Evolutionary conservation across 805 yeast species (phyloP), one percentile per base, ranked within the genome.

Genomic region (Candida taoyuanica): DNA sequence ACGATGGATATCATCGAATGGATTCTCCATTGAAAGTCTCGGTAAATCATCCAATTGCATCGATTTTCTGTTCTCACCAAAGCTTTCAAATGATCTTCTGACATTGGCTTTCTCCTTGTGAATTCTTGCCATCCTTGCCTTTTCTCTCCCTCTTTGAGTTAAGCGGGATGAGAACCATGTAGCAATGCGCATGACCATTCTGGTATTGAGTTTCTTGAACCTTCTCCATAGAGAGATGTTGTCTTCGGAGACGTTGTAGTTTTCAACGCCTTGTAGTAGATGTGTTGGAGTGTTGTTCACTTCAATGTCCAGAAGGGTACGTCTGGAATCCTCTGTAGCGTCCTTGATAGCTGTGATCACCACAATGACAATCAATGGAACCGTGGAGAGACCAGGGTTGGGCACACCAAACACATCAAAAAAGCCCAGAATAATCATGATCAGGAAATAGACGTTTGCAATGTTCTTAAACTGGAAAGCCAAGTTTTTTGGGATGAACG

Each of bases 401-500:
- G 88, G 83, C 21, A 85, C 94, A 55, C 94, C 94, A 58, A 84
- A 85, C 23, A 85, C 78, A 34, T 70, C 68, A 55, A 83, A 83
- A 23, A 65, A 82, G 46, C 96, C 96, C 45, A 91, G 63, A 48
- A 91, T 82, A 53, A 81, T 83, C 64, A 86, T 67, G 21, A 78
- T 65, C 50, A 91, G 65, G 71, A 91, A 91, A 65, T 88, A 91
- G 35, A 86, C 68, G 62, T 93, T 93, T 27, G 98, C 98, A 44
- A 88, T 76, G 57, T 89, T 91, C 49, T 74, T 77, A 60, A 88
- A 89, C 64, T 91, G 98, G 47, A 74, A 71, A 33, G 64, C 62
- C 31, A 91, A 60, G 60, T 91, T 87, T 59, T 88, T 88, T 5
- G 98, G 98, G 17, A 91, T 50, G 56, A 91, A 91, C 8, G 88